Evolutionary conservation across 2,329 filamentous ascomycete genomes (phyloP), one percentile per base, ranked within the genome.

Genomic region (Xylariomycetidae sp.): DNA sequence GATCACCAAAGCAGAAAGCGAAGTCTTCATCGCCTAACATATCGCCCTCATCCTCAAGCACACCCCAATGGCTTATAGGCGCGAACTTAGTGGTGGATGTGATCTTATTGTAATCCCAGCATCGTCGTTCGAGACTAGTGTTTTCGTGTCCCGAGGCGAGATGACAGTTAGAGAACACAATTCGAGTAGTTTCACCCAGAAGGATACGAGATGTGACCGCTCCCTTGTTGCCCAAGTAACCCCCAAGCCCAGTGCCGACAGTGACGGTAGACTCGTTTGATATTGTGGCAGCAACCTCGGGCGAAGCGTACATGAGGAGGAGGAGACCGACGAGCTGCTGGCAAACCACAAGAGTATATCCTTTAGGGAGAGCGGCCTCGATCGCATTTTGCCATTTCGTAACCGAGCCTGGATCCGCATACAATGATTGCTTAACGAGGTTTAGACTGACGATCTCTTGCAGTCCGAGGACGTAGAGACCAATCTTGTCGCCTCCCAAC

Each of bases 191-290:
- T 57, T 95, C 92, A 2, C 90, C 92, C 1, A 98, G 64, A 1
- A 98, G 70, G 4, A 98, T 66, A 14, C 90, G 76, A 4, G 84
- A 83, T 3, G 82, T 76, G 1, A 95, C 82, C 4, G 85, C 90
- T 2, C 92, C 92, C 57, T 98, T 98, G 59, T 98, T 98, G 8
- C 92, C 92, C 66, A 95, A 82, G 53, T 95, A 95, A 0, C 90
- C 90, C 60, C 93, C 76, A 26, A 96, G 60, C 0, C 92, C 92
- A 0, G 92, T 98, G 0, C 89, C 90, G 6, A 96, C 82, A 37
- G 77, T 82, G 4, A 79, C 79, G 2, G 82, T 88, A 58, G 85
- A 93, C 46, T 95, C 77, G 30, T 85, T 85, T 41, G 79, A 85
- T 48, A 96, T 75, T 3, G 81, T 83, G 0, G 79, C 70, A 1